phyloP scores from a whole-genome alignment of 129 eudicot genomes.

The Ambrosia artemisiifolia region DNA sequence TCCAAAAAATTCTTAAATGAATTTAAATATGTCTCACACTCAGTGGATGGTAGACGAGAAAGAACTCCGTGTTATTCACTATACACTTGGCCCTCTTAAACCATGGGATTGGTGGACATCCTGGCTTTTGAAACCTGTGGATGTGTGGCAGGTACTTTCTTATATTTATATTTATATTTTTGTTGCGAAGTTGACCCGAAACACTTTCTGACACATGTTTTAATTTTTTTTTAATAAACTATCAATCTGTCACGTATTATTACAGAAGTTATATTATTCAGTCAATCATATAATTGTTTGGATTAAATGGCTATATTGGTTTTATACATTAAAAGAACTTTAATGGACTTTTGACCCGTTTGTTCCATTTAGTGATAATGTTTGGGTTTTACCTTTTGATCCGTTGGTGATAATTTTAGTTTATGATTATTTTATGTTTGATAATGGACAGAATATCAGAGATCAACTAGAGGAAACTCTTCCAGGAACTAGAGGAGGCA shows the following conservation, averaged over 20 bases:
- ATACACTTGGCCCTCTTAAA: conserved; percentile 97
- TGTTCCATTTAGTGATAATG: conserved; percentile 1
- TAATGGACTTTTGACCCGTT: neutral
- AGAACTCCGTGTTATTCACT: conserved; percentile 89
- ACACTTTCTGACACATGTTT: neutral
- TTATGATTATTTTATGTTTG: neutral
- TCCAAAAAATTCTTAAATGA: neutral
- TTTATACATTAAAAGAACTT: neutral
- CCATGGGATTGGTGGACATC: conserved; percentile 99
- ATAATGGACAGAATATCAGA: conserved; percentile 59
- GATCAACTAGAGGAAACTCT: conserved; percentile 69
- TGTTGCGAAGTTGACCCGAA: neutral
- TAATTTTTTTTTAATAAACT: neutral
- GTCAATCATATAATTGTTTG: neutral
- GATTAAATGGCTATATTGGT: neutral
- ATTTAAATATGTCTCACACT: conserved; percentile 13
- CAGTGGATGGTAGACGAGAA: conserved; percentile 98
- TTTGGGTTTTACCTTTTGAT: neutral
- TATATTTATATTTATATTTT: conserved; percentile 5
- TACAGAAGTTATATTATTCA: neutral
- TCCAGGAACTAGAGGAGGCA: conserved; percentile 94
- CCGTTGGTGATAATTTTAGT: neutral
- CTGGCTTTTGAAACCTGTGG: conserved; percentile 98
- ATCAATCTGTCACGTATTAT: neutral
- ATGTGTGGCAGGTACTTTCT: conserved; percentile 83